These are phyloP conservation scores for Fimicolochytrium jonesii DNA, from an alignment of 192 early-diverging fungal species.

Conservation along the genomic window DNA sequence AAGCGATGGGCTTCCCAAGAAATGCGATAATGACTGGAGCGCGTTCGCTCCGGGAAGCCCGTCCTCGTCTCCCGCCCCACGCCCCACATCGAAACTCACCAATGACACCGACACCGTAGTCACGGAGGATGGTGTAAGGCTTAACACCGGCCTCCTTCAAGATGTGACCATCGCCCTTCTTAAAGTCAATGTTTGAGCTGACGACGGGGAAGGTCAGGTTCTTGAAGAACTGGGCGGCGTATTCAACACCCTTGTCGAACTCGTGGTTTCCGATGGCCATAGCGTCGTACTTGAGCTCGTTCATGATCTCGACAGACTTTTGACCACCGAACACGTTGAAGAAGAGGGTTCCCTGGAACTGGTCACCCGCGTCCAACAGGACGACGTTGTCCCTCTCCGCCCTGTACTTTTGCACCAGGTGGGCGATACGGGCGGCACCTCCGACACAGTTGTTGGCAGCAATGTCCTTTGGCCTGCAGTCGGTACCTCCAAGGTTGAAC, in stretches of 20 bases:
- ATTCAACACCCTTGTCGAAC: constrained; percentile 63
- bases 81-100: no score
- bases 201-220: constrained; percentile 61
- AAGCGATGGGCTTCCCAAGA: no score
- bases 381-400: constrained; percentile 44
- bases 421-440: constrained; percentile 62
- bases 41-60: not conserved
- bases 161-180: not conserved
- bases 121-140: constrained; percentile 64
- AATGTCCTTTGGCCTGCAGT: constrained; percentile 43
- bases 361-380: constrained; percentile 75
- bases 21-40: no score
- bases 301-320: constrained; percentile 55
- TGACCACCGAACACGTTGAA: constrained; percentile 64
- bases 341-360: constrained; percentile 61
- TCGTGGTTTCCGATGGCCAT: constrained; percentile 60
- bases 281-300: constrained; percentile 60
- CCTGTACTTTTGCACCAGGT: constrained; percentile 51
- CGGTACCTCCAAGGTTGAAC: constrained; percentile 47
- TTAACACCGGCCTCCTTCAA: constrained; percentile 43
- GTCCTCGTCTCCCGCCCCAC: not conserved
- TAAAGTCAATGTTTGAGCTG: constrained; percentile 63
- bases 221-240: constrained; percentile 49
- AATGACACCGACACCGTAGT: constrained; percentile 64
- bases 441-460: constrained; percentile 43